phyloP scores from a whole-genome alignment of 805 yeast genomes.

The Cyberlindnera suaveolens region DNA sequence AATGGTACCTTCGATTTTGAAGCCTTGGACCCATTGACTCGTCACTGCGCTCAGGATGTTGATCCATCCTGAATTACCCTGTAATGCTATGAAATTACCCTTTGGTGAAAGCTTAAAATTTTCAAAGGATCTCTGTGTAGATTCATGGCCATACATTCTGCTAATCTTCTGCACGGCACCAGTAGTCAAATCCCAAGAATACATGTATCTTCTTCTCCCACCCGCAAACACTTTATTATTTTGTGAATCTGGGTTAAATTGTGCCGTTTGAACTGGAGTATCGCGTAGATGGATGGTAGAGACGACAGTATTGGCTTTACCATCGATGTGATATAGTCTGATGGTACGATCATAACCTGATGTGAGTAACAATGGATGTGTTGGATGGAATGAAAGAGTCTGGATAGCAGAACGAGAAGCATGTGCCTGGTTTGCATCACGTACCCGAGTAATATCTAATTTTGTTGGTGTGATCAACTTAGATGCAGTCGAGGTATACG shows the following conservation, averaged over 20 bases:
- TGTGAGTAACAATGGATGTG: conserved; percentile 75
- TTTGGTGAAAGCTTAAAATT: conserved; percentile 67
- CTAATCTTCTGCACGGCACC: conserved; percentile 79
- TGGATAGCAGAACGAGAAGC: conserved; percentile 79
- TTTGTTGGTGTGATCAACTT: conserved; percentile 62
- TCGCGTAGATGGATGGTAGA: conserved; percentile 75
- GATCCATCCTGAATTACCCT: conserved; percentile 89
- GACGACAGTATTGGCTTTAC: conserved; percentile 72
- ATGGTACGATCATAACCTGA: conserved; percentile 91
- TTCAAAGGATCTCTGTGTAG: conserved; percentile 81
- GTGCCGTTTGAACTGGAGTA: conserved; percentile 74
- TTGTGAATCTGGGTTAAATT: conserved; percentile 46
- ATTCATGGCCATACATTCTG: conserved; percentile 88
- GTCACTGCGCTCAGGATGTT: conserved; percentile 69
- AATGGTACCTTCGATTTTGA: conserved; percentile 82
- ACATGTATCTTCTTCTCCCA: conserved; percentile 89
- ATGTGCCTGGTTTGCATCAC: conserved; percentile 75
- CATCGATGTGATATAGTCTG: conserved; percentile 86
- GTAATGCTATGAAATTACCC: conserved; percentile 67
- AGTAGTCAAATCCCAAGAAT: conserved; percentile 78
- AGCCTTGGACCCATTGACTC: conserved; percentile 84
- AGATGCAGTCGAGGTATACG: conserved; percentile 33
- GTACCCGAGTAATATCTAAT: conserved; percentile 73
- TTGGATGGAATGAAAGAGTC: conserved; percentile 76
- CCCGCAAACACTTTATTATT: conserved; percentile 65